A percentile compares a stretch with the other conserved stretches of the same genome.
phyloP scores from a whole-genome alignment of 148 eudicot species.

The Simmondsia chinensis region DNA sequence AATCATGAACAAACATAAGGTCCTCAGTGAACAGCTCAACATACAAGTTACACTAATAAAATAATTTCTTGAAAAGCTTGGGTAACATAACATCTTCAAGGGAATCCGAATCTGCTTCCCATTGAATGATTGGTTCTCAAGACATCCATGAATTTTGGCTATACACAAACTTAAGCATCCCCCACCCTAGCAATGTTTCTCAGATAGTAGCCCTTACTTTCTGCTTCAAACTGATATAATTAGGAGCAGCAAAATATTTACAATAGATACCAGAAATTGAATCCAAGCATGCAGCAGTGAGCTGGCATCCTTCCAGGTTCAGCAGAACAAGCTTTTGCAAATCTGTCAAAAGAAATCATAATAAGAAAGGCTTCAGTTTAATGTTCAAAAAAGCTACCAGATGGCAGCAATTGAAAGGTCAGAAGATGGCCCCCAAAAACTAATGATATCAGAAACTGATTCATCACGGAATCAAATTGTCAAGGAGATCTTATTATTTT shows the following conservation, averaged over 20 bases:
- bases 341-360: slow-evolving; percentile 8
- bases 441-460: no score
- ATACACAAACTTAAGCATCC: no score
- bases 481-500: no score
- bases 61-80: background rate
- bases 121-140: no score
- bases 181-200: no score
- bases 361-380: background rate
- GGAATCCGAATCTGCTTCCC: no score
- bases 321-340: slow-evolving; percentile 25
- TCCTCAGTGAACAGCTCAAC: background rate
- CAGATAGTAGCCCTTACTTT: no score
- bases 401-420: background rate
- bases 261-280: slow-evolving; percentile 21
- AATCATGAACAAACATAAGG: slow-evolving; percentile 1
- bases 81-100: no score
- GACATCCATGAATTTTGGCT: no score
- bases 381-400: background rate
- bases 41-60: background rate
- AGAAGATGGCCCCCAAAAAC: no score
- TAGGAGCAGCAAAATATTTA: background rate
- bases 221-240: no score
- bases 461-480: no score
- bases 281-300: slow-evolving; percentile 27
- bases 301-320: slow-evolving; percentile 32